Evolutionary conservation across 257 asterid genomes (phyloP).

Genomic region (Solanum corneliomulleri): DNA sequence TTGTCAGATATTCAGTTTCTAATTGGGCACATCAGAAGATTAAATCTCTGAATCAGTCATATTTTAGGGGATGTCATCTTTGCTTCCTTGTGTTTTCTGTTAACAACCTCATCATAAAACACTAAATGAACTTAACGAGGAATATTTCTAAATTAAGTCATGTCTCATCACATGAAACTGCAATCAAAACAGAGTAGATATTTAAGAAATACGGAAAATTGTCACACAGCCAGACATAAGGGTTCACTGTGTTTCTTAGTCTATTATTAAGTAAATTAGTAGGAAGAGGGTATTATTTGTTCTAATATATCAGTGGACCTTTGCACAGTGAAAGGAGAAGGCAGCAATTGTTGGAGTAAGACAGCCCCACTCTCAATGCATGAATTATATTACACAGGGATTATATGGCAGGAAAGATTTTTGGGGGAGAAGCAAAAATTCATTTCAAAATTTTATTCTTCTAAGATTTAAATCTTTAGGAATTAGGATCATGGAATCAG

Average conservation of each 20-base stretch:
- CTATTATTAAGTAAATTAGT: not conserved
- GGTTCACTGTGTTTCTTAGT: not conserved
- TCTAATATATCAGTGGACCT: not conserved
- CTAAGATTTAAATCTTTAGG: not conserved
- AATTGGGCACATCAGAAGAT: no score
- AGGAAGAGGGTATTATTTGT: not conserved
- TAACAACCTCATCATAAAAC: no score
- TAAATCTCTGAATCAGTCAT: no score
- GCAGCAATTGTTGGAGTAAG: not conserved
- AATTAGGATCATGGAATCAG: not conserved
- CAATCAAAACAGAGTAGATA: no score
- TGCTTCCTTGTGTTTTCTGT: no score
- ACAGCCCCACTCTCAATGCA: not conserved
- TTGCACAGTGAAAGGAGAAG: not conserved
- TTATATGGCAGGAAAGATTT: not conserved
- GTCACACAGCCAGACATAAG: not conserved
- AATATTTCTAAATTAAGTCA: no score
- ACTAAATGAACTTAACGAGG: no score
- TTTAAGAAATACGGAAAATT: not conserved
- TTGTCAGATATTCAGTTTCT: no score
- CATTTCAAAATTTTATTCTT: not conserved
- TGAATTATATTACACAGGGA: not conserved
- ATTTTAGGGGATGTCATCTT: no score
- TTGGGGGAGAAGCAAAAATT: not conserved
- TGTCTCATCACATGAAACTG: no score